Base-by-base conservation (phyloP, 768 basidiomycete genomes). In the Artomyces pyxidatus region DNA sequence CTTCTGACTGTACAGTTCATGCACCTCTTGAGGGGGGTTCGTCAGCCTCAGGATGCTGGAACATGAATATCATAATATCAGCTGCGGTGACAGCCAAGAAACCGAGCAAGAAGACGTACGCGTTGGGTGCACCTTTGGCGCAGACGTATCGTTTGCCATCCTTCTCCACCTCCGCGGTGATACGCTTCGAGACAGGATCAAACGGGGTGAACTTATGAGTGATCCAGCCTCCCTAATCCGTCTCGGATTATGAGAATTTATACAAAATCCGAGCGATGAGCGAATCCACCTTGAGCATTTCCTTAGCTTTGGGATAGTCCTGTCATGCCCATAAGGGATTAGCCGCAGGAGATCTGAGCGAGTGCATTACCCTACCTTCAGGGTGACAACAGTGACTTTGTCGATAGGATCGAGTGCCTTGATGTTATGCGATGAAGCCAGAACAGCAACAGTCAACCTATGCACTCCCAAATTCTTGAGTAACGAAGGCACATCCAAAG, bases 181-280 rank as follows among this genome's bases (percentile, higher is more conserved):
- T 75, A 28, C 74, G 70, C 60, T 76, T 75, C 42, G 71, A 73
- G 37, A 75, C 74, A 9, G 74, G 74, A 52, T 75, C 71, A 55
- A 75, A 75, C 6, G 74, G 74, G 6, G 63, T 61, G 58, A 76
- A 76, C 49, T 71, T 71, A 58, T 63, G 47, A 21, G 73, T 75
- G 43, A 59, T 63, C 73, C 73, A 75, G 19, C 72, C 72, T 14
- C 54, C 49, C 47, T 62, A 58, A 35, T 72, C 65, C 53, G 66
- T 12, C 21, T 22, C 17, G 19, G 3, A n/a, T 8, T n/a, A 35
- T 30, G 6, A 54, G 26, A 1, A 17, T 9, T 19, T 11, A 5
- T 6, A 16, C 8, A 25, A 6, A 12, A 40, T 12, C 4, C 10
- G 16, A 27, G 12, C 26, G 6, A 23, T 7, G 7, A 22, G 2